Base-by-base conservation (phyloP, 208 protist genomes). In the Leishmania braziliensis region DNA sequence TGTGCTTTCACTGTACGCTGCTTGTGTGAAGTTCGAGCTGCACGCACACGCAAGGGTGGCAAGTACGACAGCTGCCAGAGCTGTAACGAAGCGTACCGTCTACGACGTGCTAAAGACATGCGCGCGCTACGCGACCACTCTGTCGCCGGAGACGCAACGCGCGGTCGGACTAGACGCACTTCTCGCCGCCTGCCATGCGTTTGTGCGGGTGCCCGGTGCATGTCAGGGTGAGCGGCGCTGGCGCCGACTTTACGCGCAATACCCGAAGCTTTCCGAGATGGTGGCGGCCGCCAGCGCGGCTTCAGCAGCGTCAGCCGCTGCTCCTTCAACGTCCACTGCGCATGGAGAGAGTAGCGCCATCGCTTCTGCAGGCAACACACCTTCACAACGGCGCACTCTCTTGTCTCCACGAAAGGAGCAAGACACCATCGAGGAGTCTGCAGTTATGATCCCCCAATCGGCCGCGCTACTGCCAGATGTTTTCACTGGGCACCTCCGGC, bases 1-100 rank as follows among this genome's bases (percentile, higher is more conserved):
- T 3, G 29, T 87, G 3, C 78, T 90, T 5, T 88, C 87, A 0
- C 80, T 90, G 6, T 85, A 81, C 43, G 81, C 84, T 39, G 72
- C 77, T n/a, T 88, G 87, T 62, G 62, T 79, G 1, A 84, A 62
- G 72, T 90, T 87, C 58, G 81, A 81, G 48, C 62, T 90, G n/a
- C 53, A 72, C 53, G 70, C 68, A 23, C 81, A 90, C 58, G 87
- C 87, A 6, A 79, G 60, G 12, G 51, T 4, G 39, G 71, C 54
- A 9, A 73, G 58, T 26, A 16, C 18, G 26, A 56, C 76, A 2
- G 23, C 69, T 20, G 79, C 75, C 3, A 46, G 56, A 9, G 46
- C 36, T 26, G 74, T 87, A 26, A 62, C 77, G 16, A 36, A 36
- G 58, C 18, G 48, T 8, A 81, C 68, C 0, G 77, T 82, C 26